Base-by-base conservation (phyloP, 2,329 filamentous ascomycete species). In the Cytospora paraplurivora region DNA sequence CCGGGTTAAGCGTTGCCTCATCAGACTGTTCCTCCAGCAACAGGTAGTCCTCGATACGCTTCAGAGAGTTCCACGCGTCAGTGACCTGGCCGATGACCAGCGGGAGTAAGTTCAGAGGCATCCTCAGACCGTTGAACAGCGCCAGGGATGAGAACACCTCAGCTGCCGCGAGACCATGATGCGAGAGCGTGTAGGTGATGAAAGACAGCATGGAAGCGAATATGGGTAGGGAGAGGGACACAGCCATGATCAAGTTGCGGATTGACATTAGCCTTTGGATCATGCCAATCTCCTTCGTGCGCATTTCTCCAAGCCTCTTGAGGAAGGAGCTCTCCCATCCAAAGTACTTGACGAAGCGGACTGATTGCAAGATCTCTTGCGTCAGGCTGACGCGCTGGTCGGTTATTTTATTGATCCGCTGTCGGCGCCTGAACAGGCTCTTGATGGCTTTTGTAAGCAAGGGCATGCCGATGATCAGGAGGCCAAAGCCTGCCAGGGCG, bases 131-230 rank as follows among this genome's bases (percentile, higher is more conserved):
- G 75, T 98, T 98, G 83, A 98, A 99, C 8, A 98, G 78, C 0
- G 94, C 94, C 15, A 98, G 82, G 0, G 94, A 98, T 0, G 94
- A 97, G 78, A 99, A 98, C 41, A 98, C 85, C 32, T 88, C 81
- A 0, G 93, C 92, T 0, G 95, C 88, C 1, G 85, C 80, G 19
- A 98, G 82, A 34, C 75, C 75, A 69, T 93, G 88, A 63, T 89
- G 81, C 1, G 87, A 83, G 44, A 88, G 76, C 1, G 86, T 88
- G 70, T 86, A 90, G 0, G 92, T 94, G 76, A 98, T 94, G 75
- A 98, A 98, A 0, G 94, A 87, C 49, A 98, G 76, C 92, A 98
- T 97, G 1, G 93, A 96, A 0, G 94, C 93, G 70, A 98, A 97
- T 59, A 96, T 91, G 7, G 95, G 94, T 72, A 97, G 84, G 0